A percentile compares a stretch with the other conserved stretches of the same genome.
Evolutionary conservation across 805 yeast genomes (phyloP).

Genomic region (Candida lessepsii): DNA sequence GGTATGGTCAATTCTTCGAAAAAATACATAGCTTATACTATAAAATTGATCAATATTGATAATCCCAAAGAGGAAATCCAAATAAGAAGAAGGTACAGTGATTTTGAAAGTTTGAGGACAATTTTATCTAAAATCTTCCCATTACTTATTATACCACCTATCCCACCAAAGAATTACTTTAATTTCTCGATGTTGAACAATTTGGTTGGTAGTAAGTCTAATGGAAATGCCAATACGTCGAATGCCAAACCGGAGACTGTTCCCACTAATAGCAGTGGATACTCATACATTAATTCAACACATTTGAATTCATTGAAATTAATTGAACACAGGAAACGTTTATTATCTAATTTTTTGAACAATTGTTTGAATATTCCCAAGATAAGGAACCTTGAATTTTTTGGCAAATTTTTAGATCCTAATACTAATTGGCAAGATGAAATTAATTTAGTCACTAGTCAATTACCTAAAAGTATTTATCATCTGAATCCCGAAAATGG

Average conservation of each 20-base stretch:
- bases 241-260: neutral
- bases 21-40: slow-evolving; percentile 77
- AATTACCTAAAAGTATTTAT: slow-evolving; percentile 40
- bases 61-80: slow-evolving; percentile 48
- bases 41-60: slow-evolving; percentile 51
- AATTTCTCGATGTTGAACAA: slow-evolving; percentile 36
- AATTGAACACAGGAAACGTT: slow-evolving; percentile 59
- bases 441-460: slow-evolving; percentile 32
- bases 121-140: slow-evolving; percentile 74
- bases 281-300: slow-evolving; percentile 41
- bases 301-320: slow-evolving; percentile 37
- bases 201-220: slow-evolving; percentile 22
- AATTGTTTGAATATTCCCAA: slow-evolving; percentile 61
- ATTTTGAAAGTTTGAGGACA: slow-evolving; percentile 80
- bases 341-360: slow-evolving; percentile 74
- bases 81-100: slow-evolving; percentile 80
- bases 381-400: slow-evolving; percentile 59
- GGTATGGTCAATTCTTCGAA: slow-evolving; percentile 60
- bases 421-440: slow-evolving; percentile 82
- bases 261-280: slow-evolving; percentile 6
- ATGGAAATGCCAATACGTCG: neutral
- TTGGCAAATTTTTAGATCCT: slow-evolving; percentile 81
- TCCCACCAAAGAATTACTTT: slow-evolving; percentile 58
- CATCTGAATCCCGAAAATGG: slow-evolving; percentile 47
- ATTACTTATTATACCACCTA: slow-evolving; percentile 83